Evolutionary conservation across 495 filamentous ascomycete genomes (phyloP), one percentile per base, ranked within the genome.

Genomic region (Xylaria scruposa): DNA sequence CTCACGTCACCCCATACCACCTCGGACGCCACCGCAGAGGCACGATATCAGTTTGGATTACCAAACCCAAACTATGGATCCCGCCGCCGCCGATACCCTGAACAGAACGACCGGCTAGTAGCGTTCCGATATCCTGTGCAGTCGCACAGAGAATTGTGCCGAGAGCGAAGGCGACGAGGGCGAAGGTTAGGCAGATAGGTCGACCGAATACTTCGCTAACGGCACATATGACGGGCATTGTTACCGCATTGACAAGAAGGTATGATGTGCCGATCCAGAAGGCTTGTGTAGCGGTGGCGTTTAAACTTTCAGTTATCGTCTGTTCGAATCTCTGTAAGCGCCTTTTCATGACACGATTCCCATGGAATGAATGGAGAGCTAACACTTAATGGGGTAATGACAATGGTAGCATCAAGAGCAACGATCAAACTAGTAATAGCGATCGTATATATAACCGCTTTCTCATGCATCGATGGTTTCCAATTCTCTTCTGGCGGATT

Each of bases 11-110:
- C 9, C 79, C 81, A 49, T 81, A 83, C 67, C 80, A 83, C 74
- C 82, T 82, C 17, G 78, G 72, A 47, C 79, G 67, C 72, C 78
- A 73, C 67, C 86, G 49, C 78, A 88, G 72, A 6, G 79, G 80
- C 1, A 81, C 78, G 51, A 83, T 76, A n/a, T 81, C 81, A 31
- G 75, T 96, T 90, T 88, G 87, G 58, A 86, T 80, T 58, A 97
- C 94, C 76, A 97, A 94, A 36, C 92, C 90, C 75, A 97, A 81
- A 33, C 92, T 91, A 29, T 97, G 88, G 67, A 97, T 87, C 1
- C 94, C 94, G 62, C 93, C 94, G 47, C 92, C 93, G 4, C 93
- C 94, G 21, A 92, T 83, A 56, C 94, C 94, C 77, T 97, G 94
- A 58, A 97, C 83, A 0, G 91, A 89, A 74, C 94, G 85, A 9